phyloP scores from a whole-genome alignment of 495 filamentous ascomycete genomes.

The Xylaria grammica region DNA sequence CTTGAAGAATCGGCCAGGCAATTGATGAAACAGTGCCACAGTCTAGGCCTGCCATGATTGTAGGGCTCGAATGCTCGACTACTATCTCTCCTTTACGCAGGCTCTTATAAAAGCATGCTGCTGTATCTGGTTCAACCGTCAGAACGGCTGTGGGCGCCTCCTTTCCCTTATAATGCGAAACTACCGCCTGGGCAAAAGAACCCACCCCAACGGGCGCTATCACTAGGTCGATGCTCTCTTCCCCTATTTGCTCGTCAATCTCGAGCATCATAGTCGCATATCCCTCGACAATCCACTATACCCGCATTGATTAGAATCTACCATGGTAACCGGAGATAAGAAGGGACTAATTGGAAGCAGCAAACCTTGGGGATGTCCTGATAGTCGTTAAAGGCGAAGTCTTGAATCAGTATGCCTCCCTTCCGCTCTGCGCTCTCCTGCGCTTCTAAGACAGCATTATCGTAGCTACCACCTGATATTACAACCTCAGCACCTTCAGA shows the following conservation, averaged over 20 bases:
- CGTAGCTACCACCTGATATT: conserved; percentile 63
- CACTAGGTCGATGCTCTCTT: conserved; percentile 43
- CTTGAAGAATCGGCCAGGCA: conserved; percentile 63
- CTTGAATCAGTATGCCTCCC: conserved; percentile 63
- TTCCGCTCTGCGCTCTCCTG: conserved; percentile 37
- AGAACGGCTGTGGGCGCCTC: conserved; percentile 44
- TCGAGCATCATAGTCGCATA: conserved; percentile 73
- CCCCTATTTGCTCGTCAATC: conserved; percentile 58
- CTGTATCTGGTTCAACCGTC: conserved; percentile 68
- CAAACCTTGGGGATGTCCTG: conserved; percentile 60
- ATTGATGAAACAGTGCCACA: conserved; percentile 68
- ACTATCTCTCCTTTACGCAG: conserved; percentile 51
- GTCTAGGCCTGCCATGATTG: conserved; percentile 72
- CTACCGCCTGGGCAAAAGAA: conserved; percentile 66
- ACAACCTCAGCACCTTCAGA: conserved; percentile 62
- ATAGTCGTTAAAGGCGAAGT: conserved; percentile 66
- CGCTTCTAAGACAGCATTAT: conserved; percentile 58
- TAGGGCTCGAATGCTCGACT: conserved; percentile 53
- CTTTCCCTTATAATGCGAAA: conserved; percentile 59
- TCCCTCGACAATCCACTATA: conserved; percentile 71
- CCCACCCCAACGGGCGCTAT: conserved; percentile 70
- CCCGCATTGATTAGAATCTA: background rate
- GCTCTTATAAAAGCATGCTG: conserved; percentile 61
- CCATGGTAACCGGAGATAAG: background rate
- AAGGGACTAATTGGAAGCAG: background rate